Conservation (phyloP, 495 filamentous ascomycete genomes). For the Saxophila tyrrhenica region DNA sequence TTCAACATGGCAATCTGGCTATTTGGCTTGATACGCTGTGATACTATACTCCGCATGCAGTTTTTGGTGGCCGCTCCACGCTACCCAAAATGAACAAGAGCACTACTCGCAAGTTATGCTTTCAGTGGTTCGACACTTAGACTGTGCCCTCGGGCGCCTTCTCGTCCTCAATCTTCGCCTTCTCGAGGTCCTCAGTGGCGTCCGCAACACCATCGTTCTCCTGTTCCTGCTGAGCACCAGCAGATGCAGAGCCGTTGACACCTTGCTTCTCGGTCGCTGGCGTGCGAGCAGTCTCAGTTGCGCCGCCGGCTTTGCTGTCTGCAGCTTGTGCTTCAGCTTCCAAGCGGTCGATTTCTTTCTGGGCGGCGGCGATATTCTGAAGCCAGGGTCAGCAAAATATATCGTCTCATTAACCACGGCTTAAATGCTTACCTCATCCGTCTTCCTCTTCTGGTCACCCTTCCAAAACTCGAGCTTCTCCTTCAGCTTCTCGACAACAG, state of each 20-base stretch:
- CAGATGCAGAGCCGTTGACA: slow-evolving; percentile 42
- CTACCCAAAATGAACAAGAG: neutral
- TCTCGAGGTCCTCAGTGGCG: slow-evolving; percentile 46
- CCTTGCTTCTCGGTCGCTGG: slow-evolving; percentile 38
- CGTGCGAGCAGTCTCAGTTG: slow-evolving; percentile 41
- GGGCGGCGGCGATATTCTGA: slow-evolving; percentile 61
- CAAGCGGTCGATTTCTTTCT: slow-evolving; percentile 55
- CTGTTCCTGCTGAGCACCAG: slow-evolving; percentile 43
- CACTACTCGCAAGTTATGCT: neutral
- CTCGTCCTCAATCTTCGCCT: slow-evolving; percentile 47
- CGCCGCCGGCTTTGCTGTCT: slow-evolving; percentile 20
- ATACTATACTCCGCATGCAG: neutral
- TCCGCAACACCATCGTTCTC: slow-evolving; percentile 49
- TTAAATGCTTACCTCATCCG: slow-evolving; percentile 61
- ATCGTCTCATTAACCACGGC: neutral
- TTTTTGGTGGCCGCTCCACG: neutral
- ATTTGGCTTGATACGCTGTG: too few species aligned
- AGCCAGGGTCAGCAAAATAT: slow-evolving; percentile 1
- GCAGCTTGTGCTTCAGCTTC: slow-evolving; percentile 41
- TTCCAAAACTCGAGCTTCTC: slow-evolving; percentile 91
- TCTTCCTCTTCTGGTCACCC: slow-evolving; percentile 77
- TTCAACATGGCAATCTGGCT: too few species aligned
- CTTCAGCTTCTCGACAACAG: slow-evolving; percentile 72
- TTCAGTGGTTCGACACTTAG: neutral
- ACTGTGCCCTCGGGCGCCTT: neutral